Conservation (phyloP, 75 land plant species). For the Cunninghamia lanceolata region DNA sequence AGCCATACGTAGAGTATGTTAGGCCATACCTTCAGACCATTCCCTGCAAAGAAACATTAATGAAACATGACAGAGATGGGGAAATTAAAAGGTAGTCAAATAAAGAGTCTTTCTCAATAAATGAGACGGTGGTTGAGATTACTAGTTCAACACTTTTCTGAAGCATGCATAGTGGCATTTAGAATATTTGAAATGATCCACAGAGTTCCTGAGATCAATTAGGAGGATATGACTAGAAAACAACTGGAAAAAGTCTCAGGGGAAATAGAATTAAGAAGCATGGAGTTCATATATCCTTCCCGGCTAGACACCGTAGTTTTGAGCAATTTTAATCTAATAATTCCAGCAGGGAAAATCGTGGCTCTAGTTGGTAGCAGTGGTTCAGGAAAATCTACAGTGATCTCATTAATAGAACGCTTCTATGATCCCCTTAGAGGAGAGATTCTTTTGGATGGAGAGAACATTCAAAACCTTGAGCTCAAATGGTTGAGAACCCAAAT, state of each 20-base stretch:
- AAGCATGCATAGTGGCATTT: slow-evolving; percentile 58
- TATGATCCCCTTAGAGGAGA: slow-evolving; percentile 54
- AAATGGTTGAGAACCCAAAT: slow-evolving; percentile 67
- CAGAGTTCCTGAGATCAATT: slow-evolving; percentile 72
- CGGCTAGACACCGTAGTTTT: slow-evolving; percentile 33
- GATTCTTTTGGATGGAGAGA: slow-evolving; percentile 47
- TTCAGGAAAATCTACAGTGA: slow-evolving; percentile 65
- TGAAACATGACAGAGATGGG: too few species aligned
- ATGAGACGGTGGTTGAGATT: too few species aligned
- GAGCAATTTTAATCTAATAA: slow-evolving; percentile 21
- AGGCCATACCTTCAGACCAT: too few species aligned
- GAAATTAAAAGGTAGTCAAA: too few species aligned
- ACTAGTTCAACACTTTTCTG: too few species aligned
- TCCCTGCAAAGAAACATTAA: too few species aligned
- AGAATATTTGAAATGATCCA: slow-evolving; percentile 55
- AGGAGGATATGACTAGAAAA: slow-evolving; percentile 42
- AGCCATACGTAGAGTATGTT: too few species aligned
- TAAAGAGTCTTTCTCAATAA: too few species aligned
- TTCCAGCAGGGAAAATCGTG: slow-evolving; percentile 48
- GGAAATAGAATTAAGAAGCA: slow-evolving; percentile 34
- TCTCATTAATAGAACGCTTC: slow-evolving; percentile 51
- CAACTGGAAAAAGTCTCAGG: slow-evolving; percentile 43
- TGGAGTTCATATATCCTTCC: slow-evolving; percentile 46
- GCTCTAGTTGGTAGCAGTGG: slow-evolving; percentile 66
- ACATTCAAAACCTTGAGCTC: slow-evolving; percentile 44